phyloP scores from a whole-genome alignment of 2,329 filamentous ascomycete genomes.

The Hypoxylon sp. region DNA sequence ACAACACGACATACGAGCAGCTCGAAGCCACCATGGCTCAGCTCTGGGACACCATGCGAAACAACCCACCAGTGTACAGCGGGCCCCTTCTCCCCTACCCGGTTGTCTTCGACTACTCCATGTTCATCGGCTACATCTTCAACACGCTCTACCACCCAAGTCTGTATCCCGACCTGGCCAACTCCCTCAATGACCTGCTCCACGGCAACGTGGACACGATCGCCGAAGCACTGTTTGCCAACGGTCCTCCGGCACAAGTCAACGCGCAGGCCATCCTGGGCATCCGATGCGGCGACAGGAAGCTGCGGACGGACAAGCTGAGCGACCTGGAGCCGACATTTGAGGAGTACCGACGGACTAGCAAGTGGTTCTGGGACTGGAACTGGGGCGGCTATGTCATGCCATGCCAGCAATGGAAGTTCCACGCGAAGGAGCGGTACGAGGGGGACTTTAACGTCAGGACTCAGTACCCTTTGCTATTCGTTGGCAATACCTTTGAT shows the following conservation, averaged over 20 bases:
- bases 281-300: slow-evolving; percentile 58
- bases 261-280: slow-evolving; percentile 41
- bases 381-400: slow-evolving; percentile 28
- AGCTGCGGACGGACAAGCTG: slow-evolving; percentile 45
- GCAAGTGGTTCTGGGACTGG: slow-evolving; percentile 44
- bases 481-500: slow-evolving; percentile 59
- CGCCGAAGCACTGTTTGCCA: background rate
- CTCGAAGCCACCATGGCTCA: slow-evolving; percentile 59
- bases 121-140: slow-evolving; percentile 42
- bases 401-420: slow-evolving; percentile 58
- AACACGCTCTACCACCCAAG: slow-evolving; percentile 44
- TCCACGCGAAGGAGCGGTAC: slow-evolving; percentile 57
- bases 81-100: slow-evolving; percentile 6
- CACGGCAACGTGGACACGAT: slow-evolving; percentile 31
- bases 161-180: slow-evolving; percentile 34
- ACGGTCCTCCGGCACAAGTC: slow-evolving; percentile 10
- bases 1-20: slow-evolving; percentile 52
- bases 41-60: slow-evolving; percentile 49
- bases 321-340: slow-evolving; percentile 49
- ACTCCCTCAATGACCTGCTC: slow-evolving; percentile 35
- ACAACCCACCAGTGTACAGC: slow-evolving; percentile 48
- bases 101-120: slow-evolving; percentile 48
- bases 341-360: slow-evolving; percentile 45
- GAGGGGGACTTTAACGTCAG: slow-evolving; percentile 52
- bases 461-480: slow-evolving; percentile 51